phyloP scores from a whole-genome alignment of 805 yeast species.

The Blastobotrys robertii region DNA sequence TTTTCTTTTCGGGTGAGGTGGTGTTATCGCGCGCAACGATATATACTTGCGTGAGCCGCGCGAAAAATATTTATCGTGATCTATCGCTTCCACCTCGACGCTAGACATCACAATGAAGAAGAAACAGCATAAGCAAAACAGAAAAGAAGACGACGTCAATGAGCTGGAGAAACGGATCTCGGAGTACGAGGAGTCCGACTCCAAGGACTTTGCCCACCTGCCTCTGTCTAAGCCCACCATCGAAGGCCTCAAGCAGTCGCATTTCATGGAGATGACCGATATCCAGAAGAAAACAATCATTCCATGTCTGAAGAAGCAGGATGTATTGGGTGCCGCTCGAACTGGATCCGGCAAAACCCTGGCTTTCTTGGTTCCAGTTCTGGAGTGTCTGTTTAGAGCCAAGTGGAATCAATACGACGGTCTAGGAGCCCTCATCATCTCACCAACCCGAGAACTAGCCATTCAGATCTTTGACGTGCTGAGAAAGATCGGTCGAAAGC shows the following conservation, averaged over 20 bases:
- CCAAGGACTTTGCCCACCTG: conserved; percentile 54
- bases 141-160: conserved; percentile 24
- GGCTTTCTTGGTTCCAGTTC: conserved; percentile 73
- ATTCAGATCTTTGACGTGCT: conserved; percentile 85
- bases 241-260: conserved; percentile 68
- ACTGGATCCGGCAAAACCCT: conserved; percentile 90
- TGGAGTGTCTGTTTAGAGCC: conserved; percentile 49
- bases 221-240: conserved; percentile 60
- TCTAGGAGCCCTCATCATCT: conserved; percentile 76
- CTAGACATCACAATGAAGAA: too few species aligned
- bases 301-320: conserved; percentile 62
- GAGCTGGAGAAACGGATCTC: conserved; percentile 42
- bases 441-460: conserved; percentile 88
- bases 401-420: conserved; percentile 81
- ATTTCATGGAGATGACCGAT: conserved; percentile 72
- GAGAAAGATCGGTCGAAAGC: conserved; percentile 66
- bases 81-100: too few species aligned
- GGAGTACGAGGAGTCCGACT: conserved; percentile 32
- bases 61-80: too few species aligned
- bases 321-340: conserved; percentile 77
- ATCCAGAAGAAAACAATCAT: conserved; percentile 79
- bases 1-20: too few species aligned
- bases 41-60: too few species aligned
- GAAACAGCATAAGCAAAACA: too few species aligned
- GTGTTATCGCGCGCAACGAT: too few species aligned